Evolutionary conservation across 2,329 filamentous ascomycete genomes (phyloP).

Genomic region (Beauveria brongniartii): DNA sequence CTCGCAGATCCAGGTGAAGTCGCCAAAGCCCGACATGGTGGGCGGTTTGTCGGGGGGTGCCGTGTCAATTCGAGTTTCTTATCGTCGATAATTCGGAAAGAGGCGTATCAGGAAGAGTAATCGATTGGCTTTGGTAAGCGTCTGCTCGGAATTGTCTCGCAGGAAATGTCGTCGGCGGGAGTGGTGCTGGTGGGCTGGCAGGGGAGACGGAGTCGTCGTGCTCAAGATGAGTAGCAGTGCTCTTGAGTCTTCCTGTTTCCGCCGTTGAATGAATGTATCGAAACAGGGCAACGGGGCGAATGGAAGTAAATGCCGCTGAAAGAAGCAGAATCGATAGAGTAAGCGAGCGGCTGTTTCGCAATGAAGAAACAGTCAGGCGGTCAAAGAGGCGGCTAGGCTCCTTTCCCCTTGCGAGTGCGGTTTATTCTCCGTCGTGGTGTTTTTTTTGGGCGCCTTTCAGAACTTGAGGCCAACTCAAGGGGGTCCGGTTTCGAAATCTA

Average conservation of each 20-base stretch:
- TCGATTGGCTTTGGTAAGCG: not conserved
- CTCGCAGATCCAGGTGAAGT: conserved; percentile 80
- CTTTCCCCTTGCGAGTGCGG: not conserved
- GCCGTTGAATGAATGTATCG: no score
- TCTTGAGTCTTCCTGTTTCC: no score
- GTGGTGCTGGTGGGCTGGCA: not conserved
- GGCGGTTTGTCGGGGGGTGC: not conserved
- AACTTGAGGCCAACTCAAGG: not conserved
- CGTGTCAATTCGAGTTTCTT: not conserved
- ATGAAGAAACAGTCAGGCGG: not conserved
- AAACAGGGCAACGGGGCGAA: no score
- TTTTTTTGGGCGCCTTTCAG: not conserved
- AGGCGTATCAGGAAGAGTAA: not conserved
- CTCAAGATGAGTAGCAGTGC: no score
- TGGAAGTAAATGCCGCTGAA: not conserved
- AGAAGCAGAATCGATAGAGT: not conserved
- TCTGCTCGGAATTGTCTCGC: not conserved
- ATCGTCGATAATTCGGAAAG: not conserved
- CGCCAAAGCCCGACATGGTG: conserved; percentile 75
- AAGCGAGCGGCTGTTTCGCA: not conserved
- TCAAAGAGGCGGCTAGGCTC: not conserved
- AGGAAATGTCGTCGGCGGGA: not conserved
- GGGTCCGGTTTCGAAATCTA: not conserved
- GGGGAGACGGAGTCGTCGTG: no score
- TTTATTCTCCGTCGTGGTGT: not conserved